Base-by-base conservation (phyloP, 2,329 filamentous ascomycete genomes). In the Ceratocystiopsis sp. region DNA sequence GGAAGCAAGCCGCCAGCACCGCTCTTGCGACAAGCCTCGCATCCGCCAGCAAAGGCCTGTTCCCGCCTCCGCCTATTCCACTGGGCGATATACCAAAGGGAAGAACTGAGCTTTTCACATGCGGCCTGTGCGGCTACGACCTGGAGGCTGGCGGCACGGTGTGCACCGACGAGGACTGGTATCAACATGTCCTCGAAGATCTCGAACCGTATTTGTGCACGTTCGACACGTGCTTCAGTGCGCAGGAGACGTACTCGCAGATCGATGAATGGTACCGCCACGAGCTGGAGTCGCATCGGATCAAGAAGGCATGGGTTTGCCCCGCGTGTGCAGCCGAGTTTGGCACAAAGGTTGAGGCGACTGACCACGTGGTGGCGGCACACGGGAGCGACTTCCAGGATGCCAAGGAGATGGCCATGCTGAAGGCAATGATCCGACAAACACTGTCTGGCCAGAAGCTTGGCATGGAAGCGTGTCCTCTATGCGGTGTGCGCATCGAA, bases 241-340 rank as follows among this genome's bases (percentile, higher is more conserved):
- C 44, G 10, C 48, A 45, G 11, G 46, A 45, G 34, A 49, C 46
- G 0, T 49, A 48, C 14, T 35, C 45, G 2, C 46, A 42, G 11
- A 38, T 41, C 1, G 48, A 50, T n/a, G 48, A 48, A 15, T 50
- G 48, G 48, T 50, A 48, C 29, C 45, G 46, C 1, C 48, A 50
- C 15, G 46, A 50, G 35, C 38, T 50, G 19, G 45, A 50, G 16
- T 43, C 45, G 15, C 48, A 50, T 33, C 36, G 48, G 0, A 47
- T 50, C 35, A 32, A 32, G 4, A 46, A 38, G 43, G 18, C 38
- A 2, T 50, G 48, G 48, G 35, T 33, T 6, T 50, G 48, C 25
- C 48, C 48, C 3, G 46, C 48, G 3, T 50, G 48, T 34, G 33
- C 35, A 29, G n/a, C 37, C 1, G 48, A 50, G n/a, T 50, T 50